A percentile compares a stretch with the other conserved stretches of the same genome.
Conservation (phyloP, 495 filamentous ascomycete species). For the Paragyromitra xinjiangensis region DNA sequence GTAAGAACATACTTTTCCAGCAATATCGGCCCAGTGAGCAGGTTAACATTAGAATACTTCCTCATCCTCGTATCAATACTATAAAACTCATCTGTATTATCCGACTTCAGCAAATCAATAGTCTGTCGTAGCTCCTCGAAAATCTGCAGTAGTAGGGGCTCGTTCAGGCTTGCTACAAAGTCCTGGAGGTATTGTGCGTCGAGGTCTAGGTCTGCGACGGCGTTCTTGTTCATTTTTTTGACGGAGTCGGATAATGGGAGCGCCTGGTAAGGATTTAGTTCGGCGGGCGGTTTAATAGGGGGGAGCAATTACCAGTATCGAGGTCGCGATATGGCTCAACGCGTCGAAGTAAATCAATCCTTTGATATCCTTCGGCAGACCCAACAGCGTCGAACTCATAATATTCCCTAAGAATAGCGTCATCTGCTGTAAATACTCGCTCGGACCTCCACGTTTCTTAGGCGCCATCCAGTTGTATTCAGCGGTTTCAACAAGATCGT, state of each 20-base stretch:
- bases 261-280: slow-evolving; percentile 61
- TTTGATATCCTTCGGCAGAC: slow-evolving; percentile 92
- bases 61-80: slow-evolving; percentile 84
- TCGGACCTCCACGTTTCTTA: slow-evolving; percentile 72
- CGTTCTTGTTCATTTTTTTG: slow-evolving; percentile 84
- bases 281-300: neutral
- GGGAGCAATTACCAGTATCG: slow-evolving; percentile 73
- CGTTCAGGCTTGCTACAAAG: slow-evolving; percentile 84
- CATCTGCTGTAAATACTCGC: slow-evolving; percentile 91
- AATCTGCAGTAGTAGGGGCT: slow-evolving; percentile 79
- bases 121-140: slow-evolving; percentile 94
- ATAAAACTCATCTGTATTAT: slow-evolving; percentile 93
- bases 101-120: slow-evolving; percentile 81
- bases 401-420: slow-evolving; percentile 94
- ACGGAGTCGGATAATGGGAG: slow-evolving; percentile 82
- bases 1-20: slow-evolving; percentile 77
- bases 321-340: slow-evolving; percentile 84
- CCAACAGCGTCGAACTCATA: slow-evolving; percentile 91
- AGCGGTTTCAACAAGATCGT: slow-evolving; percentile 93
- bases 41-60: slow-evolving; percentile 93
- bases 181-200: slow-evolving; percentile 83
- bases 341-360: slow-evolving; percentile 98
- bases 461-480: slow-evolving; percentile 94
- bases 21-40: slow-evolving; percentile 81
- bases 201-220: slow-evolving; percentile 77